Evolutionary conservation across 306 rosid genomes (phyloP).

Genomic region (Prunus armeniaca): DNA sequence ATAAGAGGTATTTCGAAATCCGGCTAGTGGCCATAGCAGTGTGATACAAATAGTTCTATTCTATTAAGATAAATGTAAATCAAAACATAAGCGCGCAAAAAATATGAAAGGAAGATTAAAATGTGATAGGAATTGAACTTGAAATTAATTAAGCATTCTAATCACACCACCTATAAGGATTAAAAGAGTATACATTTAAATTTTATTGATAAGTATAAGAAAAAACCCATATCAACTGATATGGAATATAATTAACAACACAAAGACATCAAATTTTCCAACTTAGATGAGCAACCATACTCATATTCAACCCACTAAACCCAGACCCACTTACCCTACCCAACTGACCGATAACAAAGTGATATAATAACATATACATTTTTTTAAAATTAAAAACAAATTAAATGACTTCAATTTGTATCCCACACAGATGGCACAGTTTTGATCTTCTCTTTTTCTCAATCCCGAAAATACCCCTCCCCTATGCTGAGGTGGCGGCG

Average conservation of each 20-base stretch:
- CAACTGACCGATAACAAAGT: slow-evolving; percentile 15
- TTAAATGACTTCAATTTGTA: slow-evolving; percentile 14
- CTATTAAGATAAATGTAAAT: not conserved
- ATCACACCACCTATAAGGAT: not conserved
- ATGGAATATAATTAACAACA: slow-evolving; percentile 16
- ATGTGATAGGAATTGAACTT: not conserved
- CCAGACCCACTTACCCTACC: slow-evolving; percentile 4
- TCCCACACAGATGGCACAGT: not conserved
- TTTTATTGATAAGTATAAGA: slow-evolving; percentile 33
- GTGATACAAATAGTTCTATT: not conserved
- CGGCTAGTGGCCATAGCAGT: not conserved
- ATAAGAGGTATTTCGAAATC: not conserved
- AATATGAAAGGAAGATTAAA: not conserved
- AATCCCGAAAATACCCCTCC: slow-evolving; percentile 31
- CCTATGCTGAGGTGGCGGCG: slow-evolving; percentile 10
- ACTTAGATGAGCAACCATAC: slow-evolving; percentile 37
- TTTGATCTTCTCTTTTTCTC: not conserved
- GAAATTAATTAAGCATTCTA: not conserved
- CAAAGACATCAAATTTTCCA: slow-evolving; percentile 24
- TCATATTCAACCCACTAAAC: slow-evolving; percentile 23
- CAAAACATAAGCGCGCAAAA: not conserved
- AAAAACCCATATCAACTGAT: slow-evolving; percentile 22
- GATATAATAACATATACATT: not conserved
- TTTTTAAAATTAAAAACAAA: slow-evolving; percentile 7
- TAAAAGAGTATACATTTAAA: not conserved